Percentiles rank a stretch among this genome's conserved stretches.
phyloP scores from a whole-genome alignment of 2,329 filamentous ascomycete species.

The Clarireedia homoeocarpa region DNA sequence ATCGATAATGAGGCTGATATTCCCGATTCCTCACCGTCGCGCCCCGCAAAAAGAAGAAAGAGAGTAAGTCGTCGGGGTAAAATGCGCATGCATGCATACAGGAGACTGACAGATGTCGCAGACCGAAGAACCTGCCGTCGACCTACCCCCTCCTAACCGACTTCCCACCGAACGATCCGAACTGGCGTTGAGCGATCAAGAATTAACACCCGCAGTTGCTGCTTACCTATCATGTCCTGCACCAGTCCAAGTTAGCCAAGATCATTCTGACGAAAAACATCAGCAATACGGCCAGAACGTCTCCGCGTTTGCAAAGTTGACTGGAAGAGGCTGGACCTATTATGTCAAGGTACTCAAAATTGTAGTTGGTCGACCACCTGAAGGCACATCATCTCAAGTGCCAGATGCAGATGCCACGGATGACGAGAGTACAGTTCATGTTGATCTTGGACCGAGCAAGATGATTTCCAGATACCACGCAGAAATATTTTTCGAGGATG shows the following conservation, averaged over 20 bases:
- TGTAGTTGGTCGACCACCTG: slow-evolving; percentile 66
- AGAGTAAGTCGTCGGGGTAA: slow-evolving; percentile 36
- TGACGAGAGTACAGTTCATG: slow-evolving; percentile 52
- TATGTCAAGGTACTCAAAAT: slow-evolving; percentile 70
- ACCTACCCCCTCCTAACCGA: slow-evolving; percentile 14
- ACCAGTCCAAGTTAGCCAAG: slow-evolving; percentile 50
- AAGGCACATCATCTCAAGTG: slow-evolving; percentile 32
- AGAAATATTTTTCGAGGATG: slow-evolving; percentile 62
- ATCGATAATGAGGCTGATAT: slow-evolving; percentile 23
- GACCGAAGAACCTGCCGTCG: slow-evolving; percentile 30
- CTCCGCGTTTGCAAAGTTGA: slow-evolving; percentile 74
- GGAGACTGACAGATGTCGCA: slow-evolving; percentile 22
- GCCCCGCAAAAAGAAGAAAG: slow-evolving; percentile 57
- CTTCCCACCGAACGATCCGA: slow-evolving; percentile 35
- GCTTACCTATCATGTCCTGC: slow-evolving; percentile 27
- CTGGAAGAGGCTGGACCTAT: slow-evolving; percentile 76
- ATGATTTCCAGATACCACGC: slow-evolving; percentile 73
- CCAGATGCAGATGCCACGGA: slow-evolving; percentile 15
- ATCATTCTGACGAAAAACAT: slow-evolving; percentile 56
- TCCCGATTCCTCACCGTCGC: slow-evolving; percentile 46
- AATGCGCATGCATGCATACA: slow-evolving; percentile 1
- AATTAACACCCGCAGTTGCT: slow-evolving; percentile 31
- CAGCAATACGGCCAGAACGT: slow-evolving; percentile 49
- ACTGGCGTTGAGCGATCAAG: slow-evolving; percentile 35
- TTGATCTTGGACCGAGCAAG: slow-evolving; percentile 82